These are phyloP conservation scores for Lactarius pseudohatsudake DNA, from an alignment of 768 basidiomycete species.

Conservation along the genomic window DNA sequence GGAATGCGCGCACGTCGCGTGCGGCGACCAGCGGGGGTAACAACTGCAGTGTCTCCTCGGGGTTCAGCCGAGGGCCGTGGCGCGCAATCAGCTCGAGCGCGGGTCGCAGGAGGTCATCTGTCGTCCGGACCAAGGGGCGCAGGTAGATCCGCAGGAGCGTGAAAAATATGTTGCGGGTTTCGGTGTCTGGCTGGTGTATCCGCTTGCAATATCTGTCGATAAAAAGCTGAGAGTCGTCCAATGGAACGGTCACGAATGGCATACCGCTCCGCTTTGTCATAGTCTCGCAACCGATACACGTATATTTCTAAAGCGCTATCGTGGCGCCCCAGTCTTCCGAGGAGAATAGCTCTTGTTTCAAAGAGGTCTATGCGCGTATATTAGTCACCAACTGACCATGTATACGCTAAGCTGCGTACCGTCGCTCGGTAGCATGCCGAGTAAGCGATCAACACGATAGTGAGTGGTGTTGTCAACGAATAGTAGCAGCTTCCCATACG, in stretches of 20 bases:
- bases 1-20: conserved; percentile 73
- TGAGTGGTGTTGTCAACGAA: conserved; percentile 72
- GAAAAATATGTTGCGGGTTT: conserved; percentile 70
- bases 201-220: conserved; percentile 81
- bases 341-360: conserved; percentile 87
- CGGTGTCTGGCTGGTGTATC: conserved; percentile 59
- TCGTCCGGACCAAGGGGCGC: conserved; percentile 55
- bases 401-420: conserved; percentile 45
- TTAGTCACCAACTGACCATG: neutral
- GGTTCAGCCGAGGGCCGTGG: conserved; percentile 79
- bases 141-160: conserved; percentile 87
- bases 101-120: conserved; percentile 64
- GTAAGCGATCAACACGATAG: conserved; percentile 77
- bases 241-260: conserved; percentile 31
- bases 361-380: conserved; percentile 59
- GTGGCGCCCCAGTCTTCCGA: conserved; percentile 87
- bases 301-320: conserved; percentile 95
- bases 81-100: conserved; percentile 86
- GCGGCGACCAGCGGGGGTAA: conserved; percentile 90
- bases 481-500: conserved; percentile 68
- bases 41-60: conserved; percentile 78
- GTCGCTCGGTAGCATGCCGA: conserved; percentile 77
- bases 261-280: conserved; percentile 85
- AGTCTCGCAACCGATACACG: conserved; percentile 83
- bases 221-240: neutral